Base-by-base conservation (phyloP, 352 stramenopile genomes). In the Globisporangium iwayamae region DNA sequence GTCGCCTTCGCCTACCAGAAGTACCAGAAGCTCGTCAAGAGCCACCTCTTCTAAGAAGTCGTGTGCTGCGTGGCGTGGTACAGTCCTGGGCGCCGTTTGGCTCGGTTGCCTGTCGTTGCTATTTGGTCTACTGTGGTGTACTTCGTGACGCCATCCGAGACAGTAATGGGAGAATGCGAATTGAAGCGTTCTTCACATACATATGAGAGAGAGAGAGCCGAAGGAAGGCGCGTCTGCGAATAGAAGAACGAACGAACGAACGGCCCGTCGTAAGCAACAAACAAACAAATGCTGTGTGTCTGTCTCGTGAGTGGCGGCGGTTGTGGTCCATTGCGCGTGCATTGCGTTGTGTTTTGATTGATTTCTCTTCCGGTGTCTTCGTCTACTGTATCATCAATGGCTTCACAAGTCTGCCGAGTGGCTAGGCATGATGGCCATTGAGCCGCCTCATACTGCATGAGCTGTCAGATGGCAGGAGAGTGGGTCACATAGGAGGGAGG, bases 1-100 rank as follows among this genome's bases (percentile, higher is more conserved):
- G 63, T 89, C 36, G 79, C 76, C 47, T 78, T 90, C 32, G 81
- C 80, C 20, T 95, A 95, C 78, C 78, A 87, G 50, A 93, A 95
- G 77, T 95, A 95, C 76, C 83, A 87, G 72, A 87, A 91, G 63
- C 74, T 95, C 28, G 67, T 91, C 60, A 93, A 93, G 78, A 91
- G 77, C 66, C 87, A 93, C 65, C 68, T 95, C 65, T 81, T 91
- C 63, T 95, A 36, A 50, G 22, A 14, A 32, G 20, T 22, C 16
- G n/a, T 13, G 6, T 39, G 28, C 25, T 38, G 14, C 7, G 32
- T 18, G 9, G 14, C 7, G 36, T 25, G 36, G 18, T 41, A 56
- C 43, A 32, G 30, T 43, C 36, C 36, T 41, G 18, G 41, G 41
- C 4, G 41, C 20, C 32, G 51, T 9, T 41, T 8, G 32, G 14